These are phyloP conservation scores for Talaromyces sp. DNA, from an alignment of 2,329 filamentous ascomycete species.

Conservation along the genomic window DNA sequence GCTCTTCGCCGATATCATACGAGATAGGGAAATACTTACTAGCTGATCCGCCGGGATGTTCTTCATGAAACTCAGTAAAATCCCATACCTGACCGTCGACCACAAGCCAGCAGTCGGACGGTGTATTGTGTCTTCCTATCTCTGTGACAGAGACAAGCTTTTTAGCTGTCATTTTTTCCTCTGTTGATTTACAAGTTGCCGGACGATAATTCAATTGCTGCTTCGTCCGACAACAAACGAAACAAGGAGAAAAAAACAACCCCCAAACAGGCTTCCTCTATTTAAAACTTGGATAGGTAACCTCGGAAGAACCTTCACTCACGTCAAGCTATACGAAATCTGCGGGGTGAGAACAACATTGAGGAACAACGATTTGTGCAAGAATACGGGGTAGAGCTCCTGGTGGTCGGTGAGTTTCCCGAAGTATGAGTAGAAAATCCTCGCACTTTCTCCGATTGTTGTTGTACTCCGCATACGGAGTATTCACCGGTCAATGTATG, in stretches of 20 bases:
- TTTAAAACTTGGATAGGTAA: background rate
- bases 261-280: background rate
- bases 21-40: constrained; percentile 34
- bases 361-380: background rate
- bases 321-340: background rate
- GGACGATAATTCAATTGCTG: background rate
- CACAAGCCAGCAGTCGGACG: constrained; percentile 60
- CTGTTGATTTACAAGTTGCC: background rate
- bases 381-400: background rate
- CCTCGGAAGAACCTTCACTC: background rate
- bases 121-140: constrained; percentile 46
- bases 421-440: background rate
- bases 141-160: constrained; percentile 40
- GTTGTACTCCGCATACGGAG: background rate
- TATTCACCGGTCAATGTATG: background rate
- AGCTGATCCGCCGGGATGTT: constrained; percentile 57
- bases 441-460: constrained; percentile 13
- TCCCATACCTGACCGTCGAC: constrained; percentile 65
- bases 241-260: background rate
- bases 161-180: constrained; percentile 24
- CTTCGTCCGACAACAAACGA: background rate
- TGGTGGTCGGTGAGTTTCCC: background rate
- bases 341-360: background rate
- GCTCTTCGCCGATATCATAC: background rate
- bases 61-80: constrained; percentile 59